These are phyloP conservation scores for Discostella stelligera DNA, from an alignment of 352 stramenopile species.

Conservation along the genomic window DNA sequence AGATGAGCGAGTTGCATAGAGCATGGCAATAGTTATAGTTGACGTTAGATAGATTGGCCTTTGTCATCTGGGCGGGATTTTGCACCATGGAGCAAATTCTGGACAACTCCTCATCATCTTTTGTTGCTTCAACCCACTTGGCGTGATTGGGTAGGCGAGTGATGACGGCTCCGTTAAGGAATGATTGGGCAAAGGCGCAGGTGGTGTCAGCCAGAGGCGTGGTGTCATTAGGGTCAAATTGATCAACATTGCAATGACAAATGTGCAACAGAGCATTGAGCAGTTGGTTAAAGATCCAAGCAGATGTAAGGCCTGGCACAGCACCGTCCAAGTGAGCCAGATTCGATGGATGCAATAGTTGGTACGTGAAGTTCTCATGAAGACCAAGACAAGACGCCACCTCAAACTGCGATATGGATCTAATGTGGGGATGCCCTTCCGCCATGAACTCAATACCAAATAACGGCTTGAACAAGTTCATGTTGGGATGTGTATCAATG, in stretches of 20 bases:
- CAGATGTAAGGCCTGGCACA: slow-evolving; percentile 7
- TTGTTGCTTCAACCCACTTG: neutral
- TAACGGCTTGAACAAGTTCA: slow-evolving; percentile 3
- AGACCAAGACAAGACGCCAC: slow-evolving; percentile 9
- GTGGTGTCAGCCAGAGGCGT: slow-evolving; percentile 9
- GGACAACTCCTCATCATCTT: too few species aligned
- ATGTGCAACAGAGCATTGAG: neutral
- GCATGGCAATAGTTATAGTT: neutral
- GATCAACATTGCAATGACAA: neutral
- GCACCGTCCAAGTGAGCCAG: neutral
- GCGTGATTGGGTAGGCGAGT: neutral
- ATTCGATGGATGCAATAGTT: neutral
- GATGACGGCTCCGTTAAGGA: slow-evolving; percentile 10
- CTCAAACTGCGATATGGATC: slow-evolving; percentile 17
- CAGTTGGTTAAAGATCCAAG: neutral
- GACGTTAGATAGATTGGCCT: neutral
- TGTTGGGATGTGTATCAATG: neutral
- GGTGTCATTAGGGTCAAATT: neutral
- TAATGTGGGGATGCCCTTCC: neutral
- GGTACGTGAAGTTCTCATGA: slow-evolving; percentile 2
- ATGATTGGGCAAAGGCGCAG: slow-evolving; percentile 3
- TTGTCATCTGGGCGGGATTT: neutral
- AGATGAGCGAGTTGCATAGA: neutral
- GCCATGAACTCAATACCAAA: slow-evolving; percentile 20
- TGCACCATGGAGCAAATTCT: neutral